Evolutionary conservation across 2,329 filamentous ascomycete genomes (phyloP).

Genomic region (Biscogniauxia sp.): DNA sequence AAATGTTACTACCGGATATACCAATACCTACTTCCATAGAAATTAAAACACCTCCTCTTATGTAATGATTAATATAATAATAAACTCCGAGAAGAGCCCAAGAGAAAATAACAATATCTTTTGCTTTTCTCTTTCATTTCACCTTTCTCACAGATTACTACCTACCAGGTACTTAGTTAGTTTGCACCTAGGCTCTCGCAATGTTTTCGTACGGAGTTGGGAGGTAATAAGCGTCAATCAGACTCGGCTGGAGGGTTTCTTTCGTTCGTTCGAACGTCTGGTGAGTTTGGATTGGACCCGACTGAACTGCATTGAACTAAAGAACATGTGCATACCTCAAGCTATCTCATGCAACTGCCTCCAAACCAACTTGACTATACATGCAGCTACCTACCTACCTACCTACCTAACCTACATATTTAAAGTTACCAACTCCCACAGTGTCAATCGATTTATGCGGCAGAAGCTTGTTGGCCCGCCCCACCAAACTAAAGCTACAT

Average conservation of each 20-base stretch:
- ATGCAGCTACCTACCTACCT: too few relatives aligned
- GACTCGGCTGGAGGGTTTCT: too few relatives aligned
- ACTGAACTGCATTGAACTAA: background rate
- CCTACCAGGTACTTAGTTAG: too few relatives aligned
- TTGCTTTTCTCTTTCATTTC: too few relatives aligned
- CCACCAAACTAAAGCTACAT: background rate
- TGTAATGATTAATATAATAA: background rate
- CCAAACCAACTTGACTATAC: background rate
- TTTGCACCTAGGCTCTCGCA: too few relatives aligned
- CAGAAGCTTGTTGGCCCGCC: background rate
- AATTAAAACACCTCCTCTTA: background rate
- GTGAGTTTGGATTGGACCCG: background rate
- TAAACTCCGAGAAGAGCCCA: background rate
- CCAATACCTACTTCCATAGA: too few relatives aligned
- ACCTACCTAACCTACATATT: background rate
- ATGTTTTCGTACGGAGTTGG: background rate
- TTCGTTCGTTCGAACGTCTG: background rate
- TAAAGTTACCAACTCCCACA: background rate
- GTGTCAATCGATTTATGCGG: background rate
- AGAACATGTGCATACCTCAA: too few relatives aligned
- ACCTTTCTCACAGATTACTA: too few relatives aligned
- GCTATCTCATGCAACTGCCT: background rate
- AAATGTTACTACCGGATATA: too few relatives aligned
- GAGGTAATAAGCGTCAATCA: too few relatives aligned
- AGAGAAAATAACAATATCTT: background rate